These are phyloP conservation scores for Exophiala calicioides DNA, from an alignment of 2,329 filamentous ascomycete genomes.

Conservation along the genomic window DNA sequence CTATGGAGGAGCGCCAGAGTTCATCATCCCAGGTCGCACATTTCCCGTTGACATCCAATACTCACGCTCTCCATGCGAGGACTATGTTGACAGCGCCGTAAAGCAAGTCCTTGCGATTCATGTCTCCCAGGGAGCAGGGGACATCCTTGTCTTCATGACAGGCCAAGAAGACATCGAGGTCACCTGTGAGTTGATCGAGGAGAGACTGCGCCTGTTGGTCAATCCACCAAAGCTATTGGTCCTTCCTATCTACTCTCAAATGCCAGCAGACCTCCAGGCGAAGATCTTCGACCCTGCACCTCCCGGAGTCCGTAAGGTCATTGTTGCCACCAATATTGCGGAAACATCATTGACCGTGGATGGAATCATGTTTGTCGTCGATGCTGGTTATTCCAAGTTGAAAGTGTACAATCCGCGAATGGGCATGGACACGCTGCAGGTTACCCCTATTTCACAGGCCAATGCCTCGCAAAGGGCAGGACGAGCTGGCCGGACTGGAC, in stretches of 20 bases:
- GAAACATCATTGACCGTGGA: conserved; percentile 98
- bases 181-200: conserved; percentile 89
- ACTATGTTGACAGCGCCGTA: conserved; percentile 96
- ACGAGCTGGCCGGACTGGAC: conserved; percentile 88
- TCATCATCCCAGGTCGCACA: conserved; percentile 91
- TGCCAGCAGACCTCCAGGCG: conserved; percentile 96
- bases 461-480: conserved; percentile 93
- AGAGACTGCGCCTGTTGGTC: conserved; percentile 83
- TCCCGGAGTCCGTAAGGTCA: conserved; percentile 91
- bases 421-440: conserved; percentile 98
- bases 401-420: conserved; percentile 99
- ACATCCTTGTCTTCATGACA: conserved; percentile 99
- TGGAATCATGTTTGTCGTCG: conserved; percentile 98
- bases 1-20: conserved; percentile 93
- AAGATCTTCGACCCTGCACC: conserved; percentile 95
- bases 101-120: conserved; percentile 95
- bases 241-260: conserved; percentile 97
- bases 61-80: conserved; percentile 89
- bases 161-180: conserved; percentile 98
- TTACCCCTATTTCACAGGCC: conserved; percentile 95
- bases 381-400: conserved; percentile 92
- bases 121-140: conserved; percentile 86
- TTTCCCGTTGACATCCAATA: conserved; percentile 98
- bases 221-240: conserved; percentile 94
- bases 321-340: conserved; percentile 97